phyloP scores from a whole-genome alignment of 768 basidiomycete genomes.

The Pleurotus djamor region DNA sequence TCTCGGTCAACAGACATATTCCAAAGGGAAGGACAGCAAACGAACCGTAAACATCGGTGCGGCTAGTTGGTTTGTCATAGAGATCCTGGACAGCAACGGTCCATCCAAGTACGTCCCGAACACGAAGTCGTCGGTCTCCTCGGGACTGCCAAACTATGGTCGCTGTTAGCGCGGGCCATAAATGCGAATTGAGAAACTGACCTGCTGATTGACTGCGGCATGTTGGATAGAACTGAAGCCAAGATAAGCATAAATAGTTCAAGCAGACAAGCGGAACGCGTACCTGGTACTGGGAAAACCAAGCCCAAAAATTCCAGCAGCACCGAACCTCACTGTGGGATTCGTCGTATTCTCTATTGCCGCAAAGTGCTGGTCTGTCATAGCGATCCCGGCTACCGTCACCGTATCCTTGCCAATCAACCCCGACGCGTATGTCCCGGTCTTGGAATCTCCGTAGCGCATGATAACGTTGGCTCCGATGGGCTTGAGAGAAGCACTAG shows the following conservation, averaged over 20 bases:
- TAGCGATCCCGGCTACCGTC: conserved; percentile 50
- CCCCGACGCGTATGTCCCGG: conserved; percentile 61
- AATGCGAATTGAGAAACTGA: conserved; percentile 10
- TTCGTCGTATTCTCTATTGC: conserved; percentile 60
- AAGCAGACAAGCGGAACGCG: conserved; percentile 4
- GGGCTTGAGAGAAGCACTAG: conserved; percentile 31
- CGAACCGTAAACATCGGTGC: conserved; percentile 48
- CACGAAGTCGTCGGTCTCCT: conserved; percentile 33
- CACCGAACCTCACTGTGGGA: conserved; percentile 47
- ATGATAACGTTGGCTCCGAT: conserved; percentile 35
- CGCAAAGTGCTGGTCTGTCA: conserved; percentile 51
- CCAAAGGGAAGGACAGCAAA: not conserved
- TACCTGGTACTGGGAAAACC: conserved; percentile 69
- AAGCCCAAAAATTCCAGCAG: conserved; percentile 65
- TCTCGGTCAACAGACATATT: not conserved
- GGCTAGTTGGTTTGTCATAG: conserved; percentile 36
- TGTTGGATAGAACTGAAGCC: conserved; percentile 4
- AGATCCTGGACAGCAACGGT: conserved; percentile 46
- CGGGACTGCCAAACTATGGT: conserved; percentile 16
- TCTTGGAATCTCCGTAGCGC: conserved; percentile 67
- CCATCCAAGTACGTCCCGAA: conserved; percentile 33
- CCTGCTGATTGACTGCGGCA: conserved; percentile 19
- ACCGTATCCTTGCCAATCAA: conserved; percentile 51
- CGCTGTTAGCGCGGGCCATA: not conserved
- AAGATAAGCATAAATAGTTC: not conserved